phyloP scores from a whole-genome alignment of 306 rosid species.

The Aeschynomene evenia region DNA sequence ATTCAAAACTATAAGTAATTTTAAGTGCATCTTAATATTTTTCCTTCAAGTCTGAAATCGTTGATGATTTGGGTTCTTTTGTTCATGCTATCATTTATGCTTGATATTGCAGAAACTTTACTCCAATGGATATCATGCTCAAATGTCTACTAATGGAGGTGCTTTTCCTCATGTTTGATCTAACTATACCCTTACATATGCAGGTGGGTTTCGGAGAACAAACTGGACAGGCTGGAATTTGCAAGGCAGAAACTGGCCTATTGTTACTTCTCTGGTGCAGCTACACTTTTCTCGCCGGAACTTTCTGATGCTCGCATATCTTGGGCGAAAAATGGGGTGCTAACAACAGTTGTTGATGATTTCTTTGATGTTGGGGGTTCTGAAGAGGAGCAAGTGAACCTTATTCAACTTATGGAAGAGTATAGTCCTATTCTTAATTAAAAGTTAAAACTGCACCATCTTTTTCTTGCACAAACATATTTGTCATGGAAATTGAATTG shows the following conservation, averaged over 20 bases:
- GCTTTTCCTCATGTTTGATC: constrained; percentile 11
- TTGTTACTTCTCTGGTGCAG: constrained; percentile 71
- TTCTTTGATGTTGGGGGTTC: constrained; percentile 79
- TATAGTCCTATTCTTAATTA: constrained; percentile 34
- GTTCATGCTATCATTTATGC: background rate
- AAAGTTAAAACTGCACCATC: constrained; percentile 9
- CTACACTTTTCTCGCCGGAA: constrained; percentile 61
- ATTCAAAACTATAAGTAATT: background rate
- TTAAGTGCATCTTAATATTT: background rate
- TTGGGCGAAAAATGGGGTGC: constrained; percentile 77
- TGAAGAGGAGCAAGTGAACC: constrained; percentile 65
- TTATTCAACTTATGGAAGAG: constrained; percentile 70
- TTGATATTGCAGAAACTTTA: background rate
- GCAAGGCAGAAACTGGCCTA: constrained; percentile 78
- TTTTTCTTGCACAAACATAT: background rate
- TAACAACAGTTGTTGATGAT: constrained; percentile 81
- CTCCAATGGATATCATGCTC: background rate
- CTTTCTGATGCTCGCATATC: constrained; percentile 76
- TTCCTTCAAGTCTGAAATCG: constrained; percentile 8
- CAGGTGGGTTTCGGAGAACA: constrained; percentile 72
- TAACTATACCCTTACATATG: constrained; percentile 11
- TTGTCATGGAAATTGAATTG: constrained; percentile 16
- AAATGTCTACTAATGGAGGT: background rate
- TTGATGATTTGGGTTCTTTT: constrained; percentile 4
- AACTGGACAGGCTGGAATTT: constrained; percentile 71